Evolutionary conservation across 768 basidiomycete genomes (phyloP).

Genomic region (Russula lepida): DNA sequence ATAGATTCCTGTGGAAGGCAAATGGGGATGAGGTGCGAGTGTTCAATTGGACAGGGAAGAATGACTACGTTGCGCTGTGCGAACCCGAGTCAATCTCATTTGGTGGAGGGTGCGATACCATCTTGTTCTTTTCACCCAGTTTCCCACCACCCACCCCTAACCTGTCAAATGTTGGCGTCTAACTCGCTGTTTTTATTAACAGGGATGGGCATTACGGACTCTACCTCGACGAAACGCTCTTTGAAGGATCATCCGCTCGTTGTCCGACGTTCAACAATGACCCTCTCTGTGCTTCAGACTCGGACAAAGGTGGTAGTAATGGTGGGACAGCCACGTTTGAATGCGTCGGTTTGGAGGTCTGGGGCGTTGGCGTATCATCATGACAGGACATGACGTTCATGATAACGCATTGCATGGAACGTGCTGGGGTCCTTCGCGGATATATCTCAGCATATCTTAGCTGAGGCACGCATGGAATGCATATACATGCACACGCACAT

Average conservation of each 20-base stretch:
- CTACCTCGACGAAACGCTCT: conserved; percentile 75
- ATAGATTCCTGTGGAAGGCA: conserved; percentile 73
- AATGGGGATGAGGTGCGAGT: conserved; percentile 41
- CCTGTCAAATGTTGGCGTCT: not conserved
- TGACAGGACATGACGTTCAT: conserved; percentile 8
- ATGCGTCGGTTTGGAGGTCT: conserved; percentile 87
- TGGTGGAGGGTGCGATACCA: conserved; percentile 71
- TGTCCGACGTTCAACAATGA: conserved; percentile 88
- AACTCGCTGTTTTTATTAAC: conserved; percentile 3
- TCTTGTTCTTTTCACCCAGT: not conserved
- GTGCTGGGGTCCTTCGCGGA: conserved; percentile 8
- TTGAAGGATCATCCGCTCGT: conserved; percentile 73
- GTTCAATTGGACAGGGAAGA: conserved; percentile 80
- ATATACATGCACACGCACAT: not conserved
- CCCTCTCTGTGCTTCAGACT: conserved; percentile 49
- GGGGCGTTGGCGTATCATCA: conserved; percentile 50
- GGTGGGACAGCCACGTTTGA: conserved; percentile 63
- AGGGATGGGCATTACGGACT: conserved; percentile 86
- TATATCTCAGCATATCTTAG: not conserved
- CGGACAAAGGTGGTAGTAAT: conserved; percentile 13
- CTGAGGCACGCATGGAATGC: not conserved
- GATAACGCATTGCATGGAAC: conserved; percentile 4
- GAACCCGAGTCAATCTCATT: conserved; percentile 76
- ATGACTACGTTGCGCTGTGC: conserved; percentile 85
- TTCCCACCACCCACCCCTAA: not conserved